Evolutionary conservation across 1,139 yeast genomes (phyloP), one percentile per base, ranked within the genome.

Genomic region (Kodamaea derodonti): DNA sequence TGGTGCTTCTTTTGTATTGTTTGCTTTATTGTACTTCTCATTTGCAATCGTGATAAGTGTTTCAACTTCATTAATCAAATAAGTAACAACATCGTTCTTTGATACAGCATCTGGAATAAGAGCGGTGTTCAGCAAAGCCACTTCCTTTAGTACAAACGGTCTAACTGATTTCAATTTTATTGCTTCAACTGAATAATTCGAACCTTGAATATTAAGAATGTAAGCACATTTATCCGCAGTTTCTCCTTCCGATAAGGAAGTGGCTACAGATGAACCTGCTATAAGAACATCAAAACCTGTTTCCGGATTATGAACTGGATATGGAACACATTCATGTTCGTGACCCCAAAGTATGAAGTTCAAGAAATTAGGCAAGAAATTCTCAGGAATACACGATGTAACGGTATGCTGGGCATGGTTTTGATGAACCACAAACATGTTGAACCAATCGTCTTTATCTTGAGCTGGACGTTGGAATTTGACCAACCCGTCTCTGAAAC

Each of bases 291-390:
- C 79, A 52, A 90, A 87, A 1, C 80, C 82, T 18, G 78, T 79
- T 15, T 74, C 74, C 0, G 84, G 73, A 51, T 87, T 88, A 31
- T 65, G 66, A 0, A 66, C 70, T 0, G 95, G 80, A 42, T 75
- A 78, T 1, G 92, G 86, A 6, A 83, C 70, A 51, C 97, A 88
- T 54, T 92, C 97, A 59, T 92, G 99, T 54, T 92, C 99, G 56
- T 92, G 99, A 8, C 98, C 99, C 99, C 99, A 92, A 2, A 88
- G 62, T 0, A 92, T 78, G 38, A 92, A 69, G 52, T 92, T 86
- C 34, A 92, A 52, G 52, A 90, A 90, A 13, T 72, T 67, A 0
- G 97, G 99, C 14, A 94, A 58, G 48, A 84, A 84, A 40, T 70
- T 72, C 46, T 92, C 97, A 2, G 97, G 97, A 9, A 92, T 62